Conservation (phyloP, 805 yeast genomes). For the Candida alai region DNA sequence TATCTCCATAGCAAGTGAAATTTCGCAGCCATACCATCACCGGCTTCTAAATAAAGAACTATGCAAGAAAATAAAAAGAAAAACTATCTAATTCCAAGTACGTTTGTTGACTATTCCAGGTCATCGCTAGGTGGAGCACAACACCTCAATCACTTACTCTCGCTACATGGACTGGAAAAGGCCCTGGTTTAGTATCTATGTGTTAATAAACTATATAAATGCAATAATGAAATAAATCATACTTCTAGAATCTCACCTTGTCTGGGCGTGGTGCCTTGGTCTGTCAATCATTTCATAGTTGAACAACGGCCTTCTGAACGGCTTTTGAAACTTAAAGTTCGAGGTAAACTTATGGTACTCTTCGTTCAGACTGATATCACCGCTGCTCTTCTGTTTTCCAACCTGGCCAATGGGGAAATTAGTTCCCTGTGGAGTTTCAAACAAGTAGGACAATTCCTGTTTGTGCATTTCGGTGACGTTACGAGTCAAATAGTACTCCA, state of each 20-base stretch:
- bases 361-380: slow-evolving; percentile 12
- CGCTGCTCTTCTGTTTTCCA: slow-evolving; percentile 13
- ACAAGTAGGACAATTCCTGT: slow-evolving; percentile 18
- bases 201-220: neutral
- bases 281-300: slow-evolving; percentile 24
- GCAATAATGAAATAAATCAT: neutral
- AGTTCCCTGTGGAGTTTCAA: slow-evolving; percentile 19
- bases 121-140: too few relatives aligned
- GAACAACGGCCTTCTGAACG: slow-evolving; percentile 23
- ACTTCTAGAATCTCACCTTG: neutral
- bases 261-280: slow-evolving; percentile 20
- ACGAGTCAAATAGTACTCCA: slow-evolving; percentile 25
- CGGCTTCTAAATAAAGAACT: too few relatives aligned
- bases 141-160: too few relatives aligned
- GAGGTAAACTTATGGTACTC: slow-evolving; percentile 20
- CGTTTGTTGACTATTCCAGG: too few relatives aligned
- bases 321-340: slow-evolving; percentile 19
- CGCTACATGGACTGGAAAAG: too few relatives aligned
- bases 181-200: neutral
- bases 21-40: too few relatives aligned
- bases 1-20: too few relatives aligned
- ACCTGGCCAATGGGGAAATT: slow-evolving; percentile 20
- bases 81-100: too few relatives aligned
- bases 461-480: slow-evolving; percentile 23
- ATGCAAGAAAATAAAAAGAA: too few relatives aligned